Conservation (phyloP, 805 yeast species). For the Ogataea pignaliae region DNA sequence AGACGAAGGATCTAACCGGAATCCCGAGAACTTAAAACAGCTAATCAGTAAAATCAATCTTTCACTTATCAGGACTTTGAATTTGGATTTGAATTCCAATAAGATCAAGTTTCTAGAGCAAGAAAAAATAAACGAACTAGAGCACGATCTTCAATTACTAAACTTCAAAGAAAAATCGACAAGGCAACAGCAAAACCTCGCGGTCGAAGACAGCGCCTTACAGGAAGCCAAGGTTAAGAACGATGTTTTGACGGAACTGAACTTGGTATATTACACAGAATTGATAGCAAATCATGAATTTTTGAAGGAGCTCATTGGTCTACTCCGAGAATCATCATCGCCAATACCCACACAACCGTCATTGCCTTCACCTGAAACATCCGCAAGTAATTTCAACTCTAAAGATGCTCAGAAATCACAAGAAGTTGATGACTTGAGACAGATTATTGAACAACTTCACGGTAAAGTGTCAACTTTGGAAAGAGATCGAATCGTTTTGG, state of each 20-base stretch:
- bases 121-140: constrained; percentile 23
- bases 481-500: constrained; percentile 35
- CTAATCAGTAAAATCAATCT: constrained; percentile 13
- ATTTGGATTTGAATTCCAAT: constrained; percentile 18
- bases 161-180: constrained; percentile 25
- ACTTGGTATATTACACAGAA: constrained; percentile 27
- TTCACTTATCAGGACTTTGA: constrained; percentile 23
- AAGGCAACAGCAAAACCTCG: constrained; percentile 6
- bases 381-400: not conserved
- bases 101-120: constrained; percentile 24
- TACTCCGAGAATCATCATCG: constrained; percentile 1
- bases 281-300: constrained; percentile 26
- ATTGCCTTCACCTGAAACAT: not conserved
- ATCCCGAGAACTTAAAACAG: not conserved
- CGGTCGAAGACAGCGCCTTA: not conserved
- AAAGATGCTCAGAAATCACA: not conserved
- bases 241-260: constrained; percentile 22
- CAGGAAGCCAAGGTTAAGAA: constrained; percentile 30
- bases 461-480: constrained; percentile 21
- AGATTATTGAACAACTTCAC: constrained; percentile 24
- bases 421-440: constrained; percentile 11
- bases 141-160: constrained; percentile 28
- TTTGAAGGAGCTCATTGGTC: constrained; percentile 17
- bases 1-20: not conserved
- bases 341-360: not conserved